Conservation (phyloP, 139 green algal genomes). For the Pseudopediastrum boryanum region DNA sequence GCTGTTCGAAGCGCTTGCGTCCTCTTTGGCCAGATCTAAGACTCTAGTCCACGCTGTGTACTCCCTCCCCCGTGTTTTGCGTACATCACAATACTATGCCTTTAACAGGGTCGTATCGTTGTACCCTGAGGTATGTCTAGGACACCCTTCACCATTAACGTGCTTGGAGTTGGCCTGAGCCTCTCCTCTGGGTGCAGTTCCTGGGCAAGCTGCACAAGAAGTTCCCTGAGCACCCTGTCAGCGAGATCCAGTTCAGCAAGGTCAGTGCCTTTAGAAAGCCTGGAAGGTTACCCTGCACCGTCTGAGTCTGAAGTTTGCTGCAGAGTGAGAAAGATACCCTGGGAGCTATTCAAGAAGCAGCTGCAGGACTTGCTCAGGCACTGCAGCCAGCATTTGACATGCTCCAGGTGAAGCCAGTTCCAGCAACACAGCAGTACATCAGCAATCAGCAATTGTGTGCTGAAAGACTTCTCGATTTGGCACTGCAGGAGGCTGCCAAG, state of each 20-base stretch:
- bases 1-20: too few relatives aligned
- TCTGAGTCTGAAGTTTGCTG: not conserved
- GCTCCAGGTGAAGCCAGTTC: slow-evolving; percentile 21
- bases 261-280: not conserved
- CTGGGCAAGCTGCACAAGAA: slow-evolving; percentile 20
- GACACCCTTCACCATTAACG: too few relatives aligned
- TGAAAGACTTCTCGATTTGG: not conserved
- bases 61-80: too few relatives aligned
- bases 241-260: slow-evolving; percentile 28
- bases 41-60: too few relatives aligned
- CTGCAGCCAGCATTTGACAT: slow-evolving; percentile 36
- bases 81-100: too few relatives aligned
- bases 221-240: slow-evolving; percentile 21
- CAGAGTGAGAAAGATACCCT: slow-evolving; percentile 29
- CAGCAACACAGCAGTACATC: not conserved
- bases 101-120: too few relatives aligned
- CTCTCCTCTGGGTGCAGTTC: too few relatives aligned
- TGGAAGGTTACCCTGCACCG: too few relatives aligned
- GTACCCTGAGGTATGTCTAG: too few relatives aligned
- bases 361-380: not conserved
- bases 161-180: too few relatives aligned
- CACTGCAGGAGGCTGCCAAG: slow-evolving; percentile 20
- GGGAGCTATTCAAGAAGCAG: slow-evolving; percentile 2
- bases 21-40: too few relatives aligned
- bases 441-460: not conserved